Percentiles rank a stretch among this genome's conserved stretches.
Conservation (phyloP, 208 protist species). For the Crithidia bombi region DNA sequence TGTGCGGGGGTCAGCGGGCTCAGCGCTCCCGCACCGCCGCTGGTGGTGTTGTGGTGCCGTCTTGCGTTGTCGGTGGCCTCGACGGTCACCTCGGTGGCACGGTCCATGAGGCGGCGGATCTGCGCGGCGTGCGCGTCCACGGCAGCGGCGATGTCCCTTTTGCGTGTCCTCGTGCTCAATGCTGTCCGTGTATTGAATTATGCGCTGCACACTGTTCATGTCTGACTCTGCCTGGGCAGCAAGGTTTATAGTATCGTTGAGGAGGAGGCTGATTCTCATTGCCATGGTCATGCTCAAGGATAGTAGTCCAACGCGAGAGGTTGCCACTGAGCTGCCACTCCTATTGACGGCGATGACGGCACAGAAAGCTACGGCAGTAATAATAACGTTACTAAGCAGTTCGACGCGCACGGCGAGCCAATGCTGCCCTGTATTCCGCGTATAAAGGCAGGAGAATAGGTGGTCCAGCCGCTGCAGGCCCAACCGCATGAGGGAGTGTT, state of each 20-base stretch:
- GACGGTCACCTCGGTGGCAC: not conserved
- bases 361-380: constrained; percentile 51
- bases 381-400: constrained; percentile 71
- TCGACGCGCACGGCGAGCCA: constrained; percentile 93
- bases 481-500: constrained; percentile 46
- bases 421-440: constrained; percentile 47
- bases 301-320: constrained; percentile 42
- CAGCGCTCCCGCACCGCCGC: too few species aligned
- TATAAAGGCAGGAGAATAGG: constrained; percentile 44
- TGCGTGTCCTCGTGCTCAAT: constrained; percentile 51
- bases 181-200: constrained; percentile 55
- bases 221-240: constrained; percentile 47
- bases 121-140: constrained; percentile 4
- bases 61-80: not conserved
- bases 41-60: constrained; percentile 26
- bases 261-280: constrained; percentile 36
- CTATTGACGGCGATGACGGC: constrained; percentile 28
- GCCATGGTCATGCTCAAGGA: constrained; percentile 69
- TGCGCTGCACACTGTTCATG: constrained; percentile 77
- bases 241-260: constrained; percentile 34
- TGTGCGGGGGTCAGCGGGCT: too few species aligned
- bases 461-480: constrained; percentile 49
- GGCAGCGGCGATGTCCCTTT: constrained; percentile 12
- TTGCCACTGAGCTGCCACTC: not conserved
- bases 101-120: constrained; percentile 3